These are phyloP conservation scores for Naganishia onofrii DNA, from an alignment of 768 basidiomycete genomes.

Conservation along the genomic window DNA sequence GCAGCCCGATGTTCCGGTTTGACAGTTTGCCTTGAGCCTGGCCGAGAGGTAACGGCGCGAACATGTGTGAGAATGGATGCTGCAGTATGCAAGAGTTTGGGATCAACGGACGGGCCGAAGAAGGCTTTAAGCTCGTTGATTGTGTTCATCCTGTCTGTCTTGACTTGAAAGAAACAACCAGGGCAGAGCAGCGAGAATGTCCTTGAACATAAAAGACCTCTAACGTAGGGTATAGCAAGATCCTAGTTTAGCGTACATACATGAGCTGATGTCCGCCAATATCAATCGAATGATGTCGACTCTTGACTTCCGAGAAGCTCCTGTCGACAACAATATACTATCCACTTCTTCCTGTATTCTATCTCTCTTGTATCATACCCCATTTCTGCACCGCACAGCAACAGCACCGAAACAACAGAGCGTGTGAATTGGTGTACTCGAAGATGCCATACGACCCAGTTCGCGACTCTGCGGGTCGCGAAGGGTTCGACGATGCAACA, in stretches of 20 bases:
- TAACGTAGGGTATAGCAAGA: neutral
- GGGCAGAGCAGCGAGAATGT: slow-evolving; percentile 1
- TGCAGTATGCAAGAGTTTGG: neutral
- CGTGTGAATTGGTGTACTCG: neutral
- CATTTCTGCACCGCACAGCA: no score
- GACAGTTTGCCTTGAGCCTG: neutral
- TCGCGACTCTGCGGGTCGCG: neutral
- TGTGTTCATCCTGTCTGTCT: neutral
- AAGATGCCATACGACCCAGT: slow-evolving; percentile 23
- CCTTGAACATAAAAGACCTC: neutral
- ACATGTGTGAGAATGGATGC: neutral
- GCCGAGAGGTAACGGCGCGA: slow-evolving; percentile 3
- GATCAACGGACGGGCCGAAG: neutral
- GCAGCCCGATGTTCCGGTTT: neutral
- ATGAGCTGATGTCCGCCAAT: no score
- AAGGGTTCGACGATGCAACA: neutral
- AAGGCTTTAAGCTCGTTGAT: slow-evolving; percentile 9
- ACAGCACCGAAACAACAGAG: no score
- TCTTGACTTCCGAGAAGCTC: no score
- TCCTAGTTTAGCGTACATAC: neutral
- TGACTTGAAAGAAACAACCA: neutral
- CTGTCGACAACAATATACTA: no score
- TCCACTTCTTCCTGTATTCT: no score
- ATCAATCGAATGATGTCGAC: no score
- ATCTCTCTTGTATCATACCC: no score